A percentile compares a stretch with the other conserved stretches of the same genome.
Evolutionary conservation across 352 stramenopile species (phyloP).

Genomic region (Pythium dissotocum): DNA sequence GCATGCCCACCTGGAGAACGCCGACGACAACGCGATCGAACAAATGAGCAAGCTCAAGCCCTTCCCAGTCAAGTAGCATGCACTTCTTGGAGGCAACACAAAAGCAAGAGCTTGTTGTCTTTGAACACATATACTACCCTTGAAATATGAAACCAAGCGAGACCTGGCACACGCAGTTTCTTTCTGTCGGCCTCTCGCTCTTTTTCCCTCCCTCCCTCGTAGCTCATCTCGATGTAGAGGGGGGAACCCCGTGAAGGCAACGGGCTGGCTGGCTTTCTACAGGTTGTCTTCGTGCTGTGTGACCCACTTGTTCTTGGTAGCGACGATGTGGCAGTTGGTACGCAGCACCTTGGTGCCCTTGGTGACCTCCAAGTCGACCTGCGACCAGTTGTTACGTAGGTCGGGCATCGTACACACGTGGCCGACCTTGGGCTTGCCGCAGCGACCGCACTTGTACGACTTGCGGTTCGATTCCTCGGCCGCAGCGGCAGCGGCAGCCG

Average conservation of each 20-base stretch:
- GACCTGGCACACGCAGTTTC: neutral
- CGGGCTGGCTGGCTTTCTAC: neutral
- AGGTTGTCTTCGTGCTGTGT: slow-evolving; percentile 64
- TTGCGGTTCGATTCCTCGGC: slow-evolving; percentile 55
- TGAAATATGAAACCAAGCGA: neutral
- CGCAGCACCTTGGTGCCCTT: slow-evolving; percentile 75
- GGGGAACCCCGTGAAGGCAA: neutral
- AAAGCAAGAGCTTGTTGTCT: neutral
- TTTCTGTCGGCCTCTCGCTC: neutral
- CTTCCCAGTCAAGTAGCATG: slow-evolving; percentile 40
- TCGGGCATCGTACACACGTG: slow-evolving; percentile 88
- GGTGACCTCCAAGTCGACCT: slow-evolving; percentile 74
- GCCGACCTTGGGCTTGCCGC: slow-evolving; percentile 82
- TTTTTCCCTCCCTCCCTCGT: too few relatives aligned
- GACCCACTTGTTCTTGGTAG: slow-evolving; percentile 67
- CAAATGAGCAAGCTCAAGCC: slow-evolving; percentile 55
- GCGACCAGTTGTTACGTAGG: slow-evolving; percentile 85
- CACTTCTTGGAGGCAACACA: neutral
- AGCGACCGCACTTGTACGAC: slow-evolving; percentile 87
- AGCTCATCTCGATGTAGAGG: too few relatives aligned
- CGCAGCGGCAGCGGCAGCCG: slow-evolving; percentile 12
- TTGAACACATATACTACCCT: neutral
- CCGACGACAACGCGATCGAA: slow-evolving; percentile 53
- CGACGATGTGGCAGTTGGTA: slow-evolving; percentile 72
- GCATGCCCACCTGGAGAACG: slow-evolving; percentile 51